Conservation (phyloP, 2,329 filamentous ascomycete species). For the Chaetomiaceae sp. region DNA sequence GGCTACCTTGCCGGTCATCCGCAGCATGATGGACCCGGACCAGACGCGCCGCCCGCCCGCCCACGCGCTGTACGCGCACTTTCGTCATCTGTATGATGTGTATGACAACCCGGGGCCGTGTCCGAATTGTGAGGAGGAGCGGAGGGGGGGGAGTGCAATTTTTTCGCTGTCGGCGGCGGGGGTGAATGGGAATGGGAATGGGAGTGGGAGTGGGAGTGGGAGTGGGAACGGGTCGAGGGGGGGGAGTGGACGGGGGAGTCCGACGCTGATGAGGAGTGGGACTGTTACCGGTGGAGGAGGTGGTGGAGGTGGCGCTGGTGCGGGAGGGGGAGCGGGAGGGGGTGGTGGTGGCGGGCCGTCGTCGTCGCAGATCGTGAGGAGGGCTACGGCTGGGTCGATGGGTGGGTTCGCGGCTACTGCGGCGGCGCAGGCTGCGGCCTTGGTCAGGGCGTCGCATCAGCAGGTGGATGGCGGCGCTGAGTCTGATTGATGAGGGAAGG, state of each 20-base stretch:
- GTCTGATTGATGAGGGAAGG: not conserved
- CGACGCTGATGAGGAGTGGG: slow-evolving; percentile 1
- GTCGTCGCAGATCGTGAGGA: slow-evolving; percentile 3
- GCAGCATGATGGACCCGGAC: slow-evolving; percentile 22
- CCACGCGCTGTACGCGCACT: slow-evolving; percentile 21
- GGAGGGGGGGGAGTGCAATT: slow-evolving; percentile 9
- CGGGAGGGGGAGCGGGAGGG: too few relatives aligned
- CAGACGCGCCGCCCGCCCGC: slow-evolving; percentile 18
- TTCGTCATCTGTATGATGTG: slow-evolving; percentile 21
- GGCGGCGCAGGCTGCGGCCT: not conserved
- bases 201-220: not conserved
- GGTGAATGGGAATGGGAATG: not conserved
- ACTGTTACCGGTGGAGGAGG: not conserved
- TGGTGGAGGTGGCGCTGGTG: too few relatives aligned
- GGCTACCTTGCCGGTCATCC: slow-evolving; percentile 17
- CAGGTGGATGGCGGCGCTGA: not conserved
- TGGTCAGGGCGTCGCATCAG: not conserved
- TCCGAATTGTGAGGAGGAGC: slow-evolving; percentile 21
- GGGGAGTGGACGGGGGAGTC: slow-evolving; percentile 5
- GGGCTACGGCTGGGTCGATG: not conserved
- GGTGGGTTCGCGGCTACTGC: not conserved
- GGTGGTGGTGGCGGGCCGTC: not conserved
- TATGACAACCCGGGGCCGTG: slow-evolving; percentile 17
- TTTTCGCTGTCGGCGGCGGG: not conserved
- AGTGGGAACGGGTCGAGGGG: slow-evolving; percentile 19